A percentile compares a stretch with the other conserved stretches of the same genome.
Evolutionary conservation across 163 green algal species (phyloP).

Genomic region (Chlorella variabilis): DNA sequence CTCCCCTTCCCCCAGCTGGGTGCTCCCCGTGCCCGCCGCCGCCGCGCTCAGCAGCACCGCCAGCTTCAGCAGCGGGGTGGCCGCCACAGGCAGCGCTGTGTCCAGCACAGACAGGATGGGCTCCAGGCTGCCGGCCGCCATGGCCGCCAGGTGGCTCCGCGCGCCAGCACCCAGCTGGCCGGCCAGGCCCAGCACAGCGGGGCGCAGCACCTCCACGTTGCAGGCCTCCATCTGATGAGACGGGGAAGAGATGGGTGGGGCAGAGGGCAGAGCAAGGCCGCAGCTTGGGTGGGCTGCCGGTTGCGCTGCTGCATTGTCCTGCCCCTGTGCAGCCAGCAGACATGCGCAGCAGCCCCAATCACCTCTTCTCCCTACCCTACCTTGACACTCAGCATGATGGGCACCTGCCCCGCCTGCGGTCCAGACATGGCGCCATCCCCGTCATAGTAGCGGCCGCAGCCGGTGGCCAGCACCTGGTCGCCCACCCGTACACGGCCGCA

Average conservation of each 20-base stretch:
- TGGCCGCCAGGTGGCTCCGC: slow-evolving; percentile 1
- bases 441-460: slow-evolving; percentile 3
- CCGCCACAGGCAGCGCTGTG: background rate
- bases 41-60: slow-evolving; percentile 21
- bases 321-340: background rate
- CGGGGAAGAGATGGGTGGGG: background rate
- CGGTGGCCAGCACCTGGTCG: slow-evolving; percentile 15
- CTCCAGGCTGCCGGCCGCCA: background rate
- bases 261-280: background rate
- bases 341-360: background rate
- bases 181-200: background rate
- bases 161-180: slow-evolving; percentile 17
- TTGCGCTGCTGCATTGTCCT: too few species aligned
- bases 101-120: background rate
- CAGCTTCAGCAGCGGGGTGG: slow-evolving; percentile 22
- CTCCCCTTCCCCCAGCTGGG: background rate
- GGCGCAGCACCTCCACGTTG: slow-evolving; percentile 17
- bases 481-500: slow-evolving; percentile 1
- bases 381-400: background rate
- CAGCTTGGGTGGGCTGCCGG: too few species aligned
- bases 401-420: background rate
- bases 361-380: background rate
- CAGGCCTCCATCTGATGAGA: slow-evolving; percentile 19
- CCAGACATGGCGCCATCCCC: background rate
- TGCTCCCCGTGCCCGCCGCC: background rate